A percentile compares a stretch with the other conserved stretches of the same genome.
Conservation (phyloP, 139 green algal species). For the Tetraselmis striata region DNA sequence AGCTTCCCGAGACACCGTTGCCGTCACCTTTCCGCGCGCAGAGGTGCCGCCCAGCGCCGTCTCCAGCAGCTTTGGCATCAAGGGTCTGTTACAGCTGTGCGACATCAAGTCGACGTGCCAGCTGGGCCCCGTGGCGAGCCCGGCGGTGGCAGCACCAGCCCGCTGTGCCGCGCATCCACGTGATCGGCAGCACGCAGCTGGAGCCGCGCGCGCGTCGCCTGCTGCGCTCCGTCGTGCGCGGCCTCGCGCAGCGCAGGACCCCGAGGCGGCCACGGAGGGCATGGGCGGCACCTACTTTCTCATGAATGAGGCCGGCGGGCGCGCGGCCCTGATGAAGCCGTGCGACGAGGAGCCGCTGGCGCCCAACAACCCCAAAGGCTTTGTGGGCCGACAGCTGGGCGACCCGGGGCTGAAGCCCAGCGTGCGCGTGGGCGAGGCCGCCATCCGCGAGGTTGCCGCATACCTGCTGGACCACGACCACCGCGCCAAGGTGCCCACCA, state of each 20-base stretch:
- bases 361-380: conserved; percentile 94
- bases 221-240: conserved; percentile 60
- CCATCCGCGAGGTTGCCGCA: conserved; percentile 88
- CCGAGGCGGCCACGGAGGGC: conserved; percentile 56
- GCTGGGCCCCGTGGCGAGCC: not conserved
- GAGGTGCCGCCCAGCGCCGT: not conserved
- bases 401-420: conserved; percentile 86
- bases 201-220: conserved; percentile 44
- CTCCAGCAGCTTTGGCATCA: not conserved
- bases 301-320: conserved; percentile 48
- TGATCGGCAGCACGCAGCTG: not conserved
- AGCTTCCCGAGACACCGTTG: not conserved
- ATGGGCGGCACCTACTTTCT: conserved; percentile 93
- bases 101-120: not conserved
- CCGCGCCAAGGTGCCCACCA: conserved; percentile 87
- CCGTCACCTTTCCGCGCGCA: not conserved
- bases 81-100: not conserved
- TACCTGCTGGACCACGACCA: conserved; percentile 88
- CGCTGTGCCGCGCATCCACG: not conserved
- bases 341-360: conserved; percentile 90
- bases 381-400: conserved; percentile 78
- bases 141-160: not conserved
- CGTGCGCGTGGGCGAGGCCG: conserved; percentile 90
- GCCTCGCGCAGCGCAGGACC: conserved; percentile 69
- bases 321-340: conserved; percentile 85